Evolutionary conservation across 2,329 filamentous ascomycete genomes (phyloP).

Genomic region (Colletotrichum paranaense): DNA sequence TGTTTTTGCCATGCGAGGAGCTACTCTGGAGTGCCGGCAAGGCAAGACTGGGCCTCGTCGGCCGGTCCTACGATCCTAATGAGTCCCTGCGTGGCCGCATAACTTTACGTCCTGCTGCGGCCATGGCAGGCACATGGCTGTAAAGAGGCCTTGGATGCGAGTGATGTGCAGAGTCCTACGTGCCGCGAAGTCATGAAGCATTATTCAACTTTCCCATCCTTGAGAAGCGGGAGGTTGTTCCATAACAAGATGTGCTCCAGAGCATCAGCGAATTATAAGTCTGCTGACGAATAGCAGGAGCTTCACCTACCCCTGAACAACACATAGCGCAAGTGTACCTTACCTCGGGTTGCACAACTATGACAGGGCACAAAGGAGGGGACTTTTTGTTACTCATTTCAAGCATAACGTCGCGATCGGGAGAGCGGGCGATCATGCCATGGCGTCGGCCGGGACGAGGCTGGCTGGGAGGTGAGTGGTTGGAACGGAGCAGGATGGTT

Average conservation of each 20-base stretch:
- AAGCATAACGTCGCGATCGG: background rate
- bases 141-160: background rate
- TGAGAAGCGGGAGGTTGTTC: background rate
- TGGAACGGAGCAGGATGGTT: background rate
- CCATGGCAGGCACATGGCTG: background rate
- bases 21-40: background rate
- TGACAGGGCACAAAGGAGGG: background rate
- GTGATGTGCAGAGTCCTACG: background rate
- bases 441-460: background rate
- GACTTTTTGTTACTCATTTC: background rate
- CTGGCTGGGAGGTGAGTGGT: background rate
- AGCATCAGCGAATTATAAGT: background rate
- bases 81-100: background rate
- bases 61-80: background rate
- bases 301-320: background rate
- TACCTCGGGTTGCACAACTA: background rate
- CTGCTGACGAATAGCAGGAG: background rate
- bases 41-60: background rate
- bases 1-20: background rate
- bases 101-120: background rate
- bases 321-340: background rate
- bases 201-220: background rate
- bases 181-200: background rate
- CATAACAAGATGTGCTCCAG: background rate
- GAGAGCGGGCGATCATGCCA: background rate